Conservation (phyloP, 768 basidiomycete species). For the Phanerochaete carnosa region DNA sequence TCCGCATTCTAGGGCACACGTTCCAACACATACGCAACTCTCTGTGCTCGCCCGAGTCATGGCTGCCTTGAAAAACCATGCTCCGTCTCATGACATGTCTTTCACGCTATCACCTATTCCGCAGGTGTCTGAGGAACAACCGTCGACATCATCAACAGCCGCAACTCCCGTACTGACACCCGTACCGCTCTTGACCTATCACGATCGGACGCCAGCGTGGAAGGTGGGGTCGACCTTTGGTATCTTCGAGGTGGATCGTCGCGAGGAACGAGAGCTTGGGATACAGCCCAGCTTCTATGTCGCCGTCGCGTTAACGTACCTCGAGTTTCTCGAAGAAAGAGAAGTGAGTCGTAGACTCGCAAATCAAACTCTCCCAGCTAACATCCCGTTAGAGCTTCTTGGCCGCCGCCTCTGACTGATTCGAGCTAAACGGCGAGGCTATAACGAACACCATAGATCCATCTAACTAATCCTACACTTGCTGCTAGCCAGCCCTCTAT, state of each 20-base stretch:
- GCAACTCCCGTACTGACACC: slow-evolving; percentile 28
- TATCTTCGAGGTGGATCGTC: slow-evolving; percentile 57
- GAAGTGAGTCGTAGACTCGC: slow-evolving; percentile 49
- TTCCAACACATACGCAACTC: slow-evolving; percentile 14
- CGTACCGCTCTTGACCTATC: slow-evolving; percentile 58
- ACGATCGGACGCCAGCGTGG: slow-evolving; percentile 68
- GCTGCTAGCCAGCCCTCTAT: no score
- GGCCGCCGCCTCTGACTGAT: slow-evolving; percentile 29
- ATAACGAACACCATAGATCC: not conserved
- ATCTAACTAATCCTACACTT: no score
- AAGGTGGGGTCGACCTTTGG: slow-evolving; percentile 58
- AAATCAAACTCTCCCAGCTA: not conserved
- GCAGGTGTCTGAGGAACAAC: not conserved
- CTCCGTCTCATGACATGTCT: slow-evolving; percentile 57
- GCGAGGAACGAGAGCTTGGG: slow-evolving; percentile 55
- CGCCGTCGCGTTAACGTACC: slow-evolving; percentile 67
- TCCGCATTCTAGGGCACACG: slow-evolving; percentile 24
- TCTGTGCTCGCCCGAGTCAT: slow-evolving; percentile 27
- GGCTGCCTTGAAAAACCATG: slow-evolving; percentile 25
- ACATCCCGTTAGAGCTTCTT: slow-evolving; percentile 25
- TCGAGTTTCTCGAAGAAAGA: slow-evolving; percentile 74
- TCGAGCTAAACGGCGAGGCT: not conserved
- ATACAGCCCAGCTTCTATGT: slow-evolving; percentile 80
- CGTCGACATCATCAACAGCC: not conserved
- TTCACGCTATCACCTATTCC: slow-evolving; percentile 48